phyloP scores from a whole-genome alignment of 179 eudicot species.

The Nepenthes alata region DNA sequence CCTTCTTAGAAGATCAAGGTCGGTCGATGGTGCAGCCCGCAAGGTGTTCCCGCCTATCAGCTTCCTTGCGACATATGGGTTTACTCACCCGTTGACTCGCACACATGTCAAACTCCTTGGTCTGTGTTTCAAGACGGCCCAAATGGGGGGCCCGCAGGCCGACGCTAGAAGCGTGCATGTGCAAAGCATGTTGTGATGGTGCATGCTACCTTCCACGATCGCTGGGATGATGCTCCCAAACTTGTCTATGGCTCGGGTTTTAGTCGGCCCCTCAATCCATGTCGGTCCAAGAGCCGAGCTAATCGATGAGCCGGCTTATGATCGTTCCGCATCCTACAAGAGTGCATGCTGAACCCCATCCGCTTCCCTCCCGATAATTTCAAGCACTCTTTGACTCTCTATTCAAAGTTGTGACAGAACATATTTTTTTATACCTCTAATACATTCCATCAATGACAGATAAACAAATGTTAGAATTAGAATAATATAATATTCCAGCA shows the following conservation, averaged over 20 bases:
- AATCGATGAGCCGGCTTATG: neutral
- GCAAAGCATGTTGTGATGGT: neutral
- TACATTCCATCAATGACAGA: too few species aligned
- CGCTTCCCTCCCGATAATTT: too few species aligned
- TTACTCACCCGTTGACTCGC: neutral
- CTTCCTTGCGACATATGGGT: neutral
- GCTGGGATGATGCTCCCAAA: too few species aligned
- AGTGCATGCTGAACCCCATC: too few species aligned
- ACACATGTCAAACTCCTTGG: conserved; percentile 1
- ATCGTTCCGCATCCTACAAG: neutral
- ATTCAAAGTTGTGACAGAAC: too few species aligned
- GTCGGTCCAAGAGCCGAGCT: neutral
- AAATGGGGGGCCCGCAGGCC: neutral
- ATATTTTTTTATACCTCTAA: too few species aligned
- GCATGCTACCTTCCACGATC: neutral
- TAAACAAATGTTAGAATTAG: too few species aligned
- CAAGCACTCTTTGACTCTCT: too few species aligned
- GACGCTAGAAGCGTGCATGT: neutral
- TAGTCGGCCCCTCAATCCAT: too few species aligned
- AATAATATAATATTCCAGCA: too few species aligned
- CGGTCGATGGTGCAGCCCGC: neutral
- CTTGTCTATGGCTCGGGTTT: too few species aligned
- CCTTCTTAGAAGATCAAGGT: neutral
- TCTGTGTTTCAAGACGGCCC: neutral
- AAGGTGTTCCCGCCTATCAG: neutral